Evolutionary conservation across 257 asterid species (phyloP).

Genomic region (Striga asiatica): DNA sequence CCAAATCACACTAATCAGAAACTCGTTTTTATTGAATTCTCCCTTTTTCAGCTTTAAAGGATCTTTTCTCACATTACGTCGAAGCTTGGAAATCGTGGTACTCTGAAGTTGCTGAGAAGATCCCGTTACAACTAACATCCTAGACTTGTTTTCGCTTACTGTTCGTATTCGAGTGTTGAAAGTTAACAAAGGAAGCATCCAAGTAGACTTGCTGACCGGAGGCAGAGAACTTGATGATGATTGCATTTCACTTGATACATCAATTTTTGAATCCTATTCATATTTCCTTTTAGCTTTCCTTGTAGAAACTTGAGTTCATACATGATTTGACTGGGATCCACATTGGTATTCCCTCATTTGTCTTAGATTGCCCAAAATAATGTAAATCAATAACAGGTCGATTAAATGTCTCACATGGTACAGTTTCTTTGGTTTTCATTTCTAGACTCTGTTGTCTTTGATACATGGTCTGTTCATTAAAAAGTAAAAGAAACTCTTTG

Average conservation of each 20-base stretch:
- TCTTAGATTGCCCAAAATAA: constrained; percentile 4
- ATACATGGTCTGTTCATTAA: background rate
- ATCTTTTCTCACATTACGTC: constrained; percentile 75
- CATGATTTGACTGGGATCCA: constrained; percentile 12
- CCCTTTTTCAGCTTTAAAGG: constrained; percentile 56
- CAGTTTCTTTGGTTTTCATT: constrained; percentile 11
- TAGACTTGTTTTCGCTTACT: constrained; percentile 14
- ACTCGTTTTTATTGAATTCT: constrained; percentile 14
- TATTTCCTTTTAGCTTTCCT: background rate
- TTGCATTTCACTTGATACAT: constrained; percentile 18
- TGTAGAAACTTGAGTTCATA: constrained; percentile 5
- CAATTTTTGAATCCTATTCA: background rate
- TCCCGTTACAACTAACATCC: constrained; percentile 40
- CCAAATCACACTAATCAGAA: constrained; percentile 6
- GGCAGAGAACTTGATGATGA: constrained; percentile 22
- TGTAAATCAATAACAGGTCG: constrained; percentile 14
- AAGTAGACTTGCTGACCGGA: constrained; percentile 8
- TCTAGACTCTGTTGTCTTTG: background rate
- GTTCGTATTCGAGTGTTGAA: background rate
- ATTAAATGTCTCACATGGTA: background rate
- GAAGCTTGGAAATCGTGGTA: constrained; percentile 97
- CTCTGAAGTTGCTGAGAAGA: constrained; percentile 78
- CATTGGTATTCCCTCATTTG: constrained; percentile 12
- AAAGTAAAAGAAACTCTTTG: too few species aligned
- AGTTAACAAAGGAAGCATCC: constrained; percentile 10